Base-by-base conservation (phyloP, 2,329 filamentous ascomycete species). In the Raffaelea albimanens region DNA sequence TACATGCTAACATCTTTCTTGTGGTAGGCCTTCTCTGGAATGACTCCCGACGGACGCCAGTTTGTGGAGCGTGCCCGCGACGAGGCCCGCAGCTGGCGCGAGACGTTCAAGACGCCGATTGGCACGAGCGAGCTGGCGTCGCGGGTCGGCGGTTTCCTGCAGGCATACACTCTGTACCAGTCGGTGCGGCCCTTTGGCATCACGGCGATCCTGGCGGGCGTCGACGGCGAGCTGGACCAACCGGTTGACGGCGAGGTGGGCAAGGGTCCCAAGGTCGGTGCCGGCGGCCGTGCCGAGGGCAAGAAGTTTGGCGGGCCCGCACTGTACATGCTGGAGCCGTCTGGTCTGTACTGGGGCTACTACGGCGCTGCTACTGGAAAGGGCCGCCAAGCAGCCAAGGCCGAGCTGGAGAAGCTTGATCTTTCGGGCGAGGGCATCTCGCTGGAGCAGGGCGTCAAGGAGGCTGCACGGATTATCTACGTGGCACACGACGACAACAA, bases 321-420 rank as follows among this genome's bases (percentile, higher is more conserved):
- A 53, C 79, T 98, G 52, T 98, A 96, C 77, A 98, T 98, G 93
- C 91, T 98, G 58, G 93, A 98, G 73, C 93, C 93, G 39, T 95
- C 89, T 61, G 93, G 93, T 48, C 71, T 91, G 57, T 97, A 95
- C 75, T 98, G 93, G 93, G 93, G 93, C 51, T 98, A 98, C 76
- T 96, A 96, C 67, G 93, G 93, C 58, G 93, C 93, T 36, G 93
- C 93, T 44, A 96, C 93, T 14, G 93, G 93, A 62, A 98, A 98
- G 71, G 93, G 93, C 53, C 80, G 93, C 58, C 93, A 98, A 72
- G 85, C 90, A 46, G 93, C 93, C 62, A 98, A 98, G 76, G 89
- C 91, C 9, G 93, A 98, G 73, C 79, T 98, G 52, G 93, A 98
- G 78, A 98, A 98, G 78, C 77, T 98, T 50, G 88, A 97, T 65